These are phyloP conservation scores for Wallacemonas sp. DNA, from an alignment of 208 protist species.

Conservation along the genomic window DNA sequence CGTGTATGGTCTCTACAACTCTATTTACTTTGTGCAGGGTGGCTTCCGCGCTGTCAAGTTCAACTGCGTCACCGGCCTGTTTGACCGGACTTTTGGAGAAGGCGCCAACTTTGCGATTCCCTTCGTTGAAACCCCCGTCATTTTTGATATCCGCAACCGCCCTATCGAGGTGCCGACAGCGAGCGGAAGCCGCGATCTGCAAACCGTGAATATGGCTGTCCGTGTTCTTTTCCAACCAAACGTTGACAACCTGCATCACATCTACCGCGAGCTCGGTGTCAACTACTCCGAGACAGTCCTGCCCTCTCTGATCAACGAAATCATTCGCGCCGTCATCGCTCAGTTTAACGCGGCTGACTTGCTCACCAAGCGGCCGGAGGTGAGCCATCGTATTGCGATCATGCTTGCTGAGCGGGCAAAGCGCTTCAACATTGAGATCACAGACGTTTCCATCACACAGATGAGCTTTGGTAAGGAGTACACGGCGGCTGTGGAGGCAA, in stretches of 20 bases:
- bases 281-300: conserved; percentile 98
- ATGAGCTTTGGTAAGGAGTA: conserved; percentile 97
- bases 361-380: conserved; percentile 95
- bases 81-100: conserved; percentile 91
- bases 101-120: conserved; percentile 97
- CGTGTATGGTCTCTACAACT: conserved; percentile 78
- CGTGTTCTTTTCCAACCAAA: conserved; percentile 97
- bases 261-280: conserved; percentile 95
- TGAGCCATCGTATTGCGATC: conserved; percentile 90
- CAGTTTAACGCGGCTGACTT: conserved; percentile 99
- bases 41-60: conserved; percentile 98
- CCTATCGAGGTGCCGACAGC: conserved; percentile 86
- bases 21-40: conserved; percentile 95
- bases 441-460: conserved; percentile 98
- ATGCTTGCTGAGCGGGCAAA: conserved; percentile 93
- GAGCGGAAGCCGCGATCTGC: conserved; percentile 95
- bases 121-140: conserved; percentile 94
- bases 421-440: conserved; percentile 97
- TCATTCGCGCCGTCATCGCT: conserved; percentile 98
- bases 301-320: conserved; percentile 98
- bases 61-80: conserved; percentile 95
- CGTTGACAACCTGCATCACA: conserved; percentile 87
- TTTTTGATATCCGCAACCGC: conserved; percentile 96
- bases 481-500: conserved; percentile 94
- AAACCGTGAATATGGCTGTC: conserved; percentile 98